These are phyloP conservation scores for Globisporangium barbulae DNA, from an alignment of 352 stramenopile genomes.

Conservation along the genomic window DNA sequence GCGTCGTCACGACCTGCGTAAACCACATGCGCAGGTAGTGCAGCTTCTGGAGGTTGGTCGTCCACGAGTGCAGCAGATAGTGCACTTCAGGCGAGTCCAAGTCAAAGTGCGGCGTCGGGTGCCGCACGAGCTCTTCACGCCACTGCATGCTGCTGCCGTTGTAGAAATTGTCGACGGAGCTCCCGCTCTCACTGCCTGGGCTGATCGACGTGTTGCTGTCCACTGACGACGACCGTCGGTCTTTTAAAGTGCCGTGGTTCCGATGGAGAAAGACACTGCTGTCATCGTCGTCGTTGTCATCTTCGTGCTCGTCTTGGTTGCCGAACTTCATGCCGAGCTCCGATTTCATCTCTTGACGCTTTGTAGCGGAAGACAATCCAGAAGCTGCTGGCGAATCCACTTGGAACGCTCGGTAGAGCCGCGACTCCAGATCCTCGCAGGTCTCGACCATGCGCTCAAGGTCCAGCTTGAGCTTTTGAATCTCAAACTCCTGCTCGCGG, in stretches of 20 bases:
- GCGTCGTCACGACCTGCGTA: conserved; percentile 36
- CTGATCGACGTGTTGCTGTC: conserved; percentile 7
- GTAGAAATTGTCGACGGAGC: neutral
- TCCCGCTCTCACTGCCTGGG: conserved; percentile 19
- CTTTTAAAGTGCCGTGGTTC: neutral
- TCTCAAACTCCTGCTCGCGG: conserved; percentile 53
- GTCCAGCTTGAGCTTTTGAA: conserved; percentile 33
- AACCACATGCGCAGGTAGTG: conserved; percentile 72
- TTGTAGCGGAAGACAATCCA: neutral
- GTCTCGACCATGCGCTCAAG: conserved; percentile 32
- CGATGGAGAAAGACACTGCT: neutral
- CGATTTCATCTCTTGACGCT: neutral
- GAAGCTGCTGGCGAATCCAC: conserved; percentile 11
- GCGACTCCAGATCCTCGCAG: conserved; percentile 30
- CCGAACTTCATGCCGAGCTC: neutral
- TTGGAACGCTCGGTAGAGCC: conserved; percentile 4
- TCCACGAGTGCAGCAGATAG: conserved; percentile 67
- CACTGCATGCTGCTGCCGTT: conserved; percentile 24
- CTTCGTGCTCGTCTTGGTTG: neutral
- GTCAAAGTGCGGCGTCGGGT: conserved; percentile 72
- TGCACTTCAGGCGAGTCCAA: conserved; percentile 72
- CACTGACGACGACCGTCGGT: conserved; percentile 3
- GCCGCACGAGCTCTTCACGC: conserved; percentile 61
- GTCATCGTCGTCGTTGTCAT: neutral
- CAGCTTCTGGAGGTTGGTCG: conserved; percentile 58